A percentile compares a stretch with the other conserved stretches of the same genome.
Conservation (phyloP, 768 basidiomycete species). For the Serpula lacrymans region DNA sequence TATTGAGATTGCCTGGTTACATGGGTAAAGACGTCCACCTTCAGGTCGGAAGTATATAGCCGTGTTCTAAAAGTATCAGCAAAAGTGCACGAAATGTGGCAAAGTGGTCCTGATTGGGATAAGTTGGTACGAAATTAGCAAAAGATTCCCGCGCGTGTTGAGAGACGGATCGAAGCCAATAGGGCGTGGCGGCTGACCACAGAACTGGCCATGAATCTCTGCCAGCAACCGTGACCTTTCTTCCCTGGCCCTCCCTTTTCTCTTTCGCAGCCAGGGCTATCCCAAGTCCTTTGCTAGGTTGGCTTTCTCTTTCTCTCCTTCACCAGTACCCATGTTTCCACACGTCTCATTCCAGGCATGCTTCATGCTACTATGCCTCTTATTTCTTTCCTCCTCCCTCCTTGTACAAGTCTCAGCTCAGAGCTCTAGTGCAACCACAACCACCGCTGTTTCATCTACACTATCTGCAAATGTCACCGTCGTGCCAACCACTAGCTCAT, state of each 20-base stretch:
- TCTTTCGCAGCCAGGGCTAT: neutral
- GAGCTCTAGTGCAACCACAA: slow-evolving; percentile 19
- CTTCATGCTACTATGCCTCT: slow-evolving; percentile 14
- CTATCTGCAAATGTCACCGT: slow-evolving; percentile 41
- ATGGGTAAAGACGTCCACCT: too few species aligned
- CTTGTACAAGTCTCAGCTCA: slow-evolving; percentile 36
- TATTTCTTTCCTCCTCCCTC: slow-evolving; percentile 24
- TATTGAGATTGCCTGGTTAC: too few species aligned
- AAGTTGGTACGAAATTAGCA: too few species aligned
- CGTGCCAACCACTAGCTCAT: slow-evolving; percentile 51
- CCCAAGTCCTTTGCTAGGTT: slow-evolving; percentile 3
- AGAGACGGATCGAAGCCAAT: too few species aligned
- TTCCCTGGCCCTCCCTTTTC: neutral
- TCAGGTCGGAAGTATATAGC: too few species aligned
- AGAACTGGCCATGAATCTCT: neutral
- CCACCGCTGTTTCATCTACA: slow-evolving; percentile 17
- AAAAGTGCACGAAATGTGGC: too few species aligned
- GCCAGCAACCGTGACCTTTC: neutral
- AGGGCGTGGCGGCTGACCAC: slow-evolving; percentile 28
- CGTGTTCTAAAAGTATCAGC: too few species aligned
- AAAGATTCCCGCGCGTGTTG: slow-evolving; percentile 4
- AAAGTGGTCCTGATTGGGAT: too few species aligned
- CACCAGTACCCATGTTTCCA: slow-evolving; percentile 12
- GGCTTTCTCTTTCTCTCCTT: neutral
- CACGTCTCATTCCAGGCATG: slow-evolving; percentile 1